Conservation (phyloP, 768 basidiomycete genomes). For the Leccinum barrowsii region DNA sequence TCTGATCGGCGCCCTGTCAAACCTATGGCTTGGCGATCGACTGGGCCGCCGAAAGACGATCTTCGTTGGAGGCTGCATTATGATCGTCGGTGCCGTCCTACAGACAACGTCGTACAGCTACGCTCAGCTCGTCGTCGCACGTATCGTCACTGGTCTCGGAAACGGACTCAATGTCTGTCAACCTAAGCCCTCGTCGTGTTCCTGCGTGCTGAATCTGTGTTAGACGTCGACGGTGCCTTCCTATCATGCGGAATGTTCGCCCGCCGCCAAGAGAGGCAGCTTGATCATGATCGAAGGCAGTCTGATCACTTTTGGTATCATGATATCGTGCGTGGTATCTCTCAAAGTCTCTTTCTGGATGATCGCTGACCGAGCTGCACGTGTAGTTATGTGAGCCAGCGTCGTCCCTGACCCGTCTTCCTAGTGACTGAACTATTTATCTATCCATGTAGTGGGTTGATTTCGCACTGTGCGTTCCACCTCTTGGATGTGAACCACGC, state of each 20-base stretch:
- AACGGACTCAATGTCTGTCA: conserved; percentile 57
- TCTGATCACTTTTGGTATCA: conserved; percentile 61
- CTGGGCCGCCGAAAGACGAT: conserved; percentile 60
- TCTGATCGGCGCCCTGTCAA: conserved; percentile 59
- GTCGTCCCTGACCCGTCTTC: not conserved
- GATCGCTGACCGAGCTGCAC: not conserved
- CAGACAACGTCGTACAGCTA: conserved; percentile 57
- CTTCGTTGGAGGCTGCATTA: conserved; percentile 52
- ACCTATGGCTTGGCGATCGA: conserved; percentile 56
- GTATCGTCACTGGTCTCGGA: conserved; percentile 59
- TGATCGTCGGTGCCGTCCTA: conserved; percentile 61
- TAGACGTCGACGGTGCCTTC: conserved; percentile 48
- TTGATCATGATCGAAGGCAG: conserved; percentile 66
- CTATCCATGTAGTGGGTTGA: conserved; percentile 50
- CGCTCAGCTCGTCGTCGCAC: conserved; percentile 58
- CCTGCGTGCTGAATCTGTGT: not conserved
- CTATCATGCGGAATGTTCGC: conserved; percentile 66
- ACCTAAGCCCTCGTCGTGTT: not conserved
- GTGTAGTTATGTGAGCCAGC: conserved; percentile 21
- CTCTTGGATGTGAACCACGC: not conserved
- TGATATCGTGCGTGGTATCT: conserved; percentile 47
- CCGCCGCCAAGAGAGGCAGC: conserved; percentile 54
- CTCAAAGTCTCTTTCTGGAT: not conserved
- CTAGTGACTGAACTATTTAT: conserved; percentile 1
- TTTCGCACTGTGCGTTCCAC: conserved; percentile 48